phyloP scores from a whole-genome alignment of 2,329 filamentous ascomycete species.

The Coniella lustricola region DNA sequence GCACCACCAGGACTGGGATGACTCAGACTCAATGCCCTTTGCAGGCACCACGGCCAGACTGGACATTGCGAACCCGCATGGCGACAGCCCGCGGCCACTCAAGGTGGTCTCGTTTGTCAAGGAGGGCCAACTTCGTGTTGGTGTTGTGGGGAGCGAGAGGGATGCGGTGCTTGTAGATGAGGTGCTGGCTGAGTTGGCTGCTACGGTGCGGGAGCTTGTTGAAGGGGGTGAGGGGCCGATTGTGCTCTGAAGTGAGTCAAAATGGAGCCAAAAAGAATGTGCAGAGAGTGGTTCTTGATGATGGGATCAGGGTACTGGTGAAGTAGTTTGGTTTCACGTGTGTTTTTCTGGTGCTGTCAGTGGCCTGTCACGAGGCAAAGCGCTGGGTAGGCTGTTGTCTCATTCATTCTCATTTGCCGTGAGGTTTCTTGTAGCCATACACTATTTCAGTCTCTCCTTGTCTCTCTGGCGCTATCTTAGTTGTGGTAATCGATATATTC shows the following conservation, averaged over 20 bases:
- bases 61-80: slow-evolving; percentile 28
- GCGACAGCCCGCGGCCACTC: slow-evolving; percentile 33
- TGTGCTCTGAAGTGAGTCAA: not conserved
- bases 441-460: no score
- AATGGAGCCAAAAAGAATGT: not conserved
- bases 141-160: slow-evolving; percentile 36
- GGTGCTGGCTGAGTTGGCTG: slow-evolving; percentile 26
- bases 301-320: no score
- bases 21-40: slow-evolving; percentile 37
- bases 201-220: slow-evolving; percentile 14
- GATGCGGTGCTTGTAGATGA: slow-evolving; percentile 29
- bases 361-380: no score
- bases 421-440: no score
- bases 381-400: no score
- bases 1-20: slow-evolving; percentile 32
- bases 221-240: not conserved
- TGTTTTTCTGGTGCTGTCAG: no score
- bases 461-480: no score
- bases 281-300: no score
- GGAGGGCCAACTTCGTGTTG: slow-evolving; percentile 32
- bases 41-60: slow-evolving; percentile 24
- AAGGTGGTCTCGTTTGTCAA: slow-evolving; percentile 39
- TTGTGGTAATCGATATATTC: no score
- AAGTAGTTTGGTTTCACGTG: no score
- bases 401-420: no score